Evolutionary conservation across 176 grass and related monocot genomes (phyloP).

Genomic region (Oropetium thomaeum): DNA sequence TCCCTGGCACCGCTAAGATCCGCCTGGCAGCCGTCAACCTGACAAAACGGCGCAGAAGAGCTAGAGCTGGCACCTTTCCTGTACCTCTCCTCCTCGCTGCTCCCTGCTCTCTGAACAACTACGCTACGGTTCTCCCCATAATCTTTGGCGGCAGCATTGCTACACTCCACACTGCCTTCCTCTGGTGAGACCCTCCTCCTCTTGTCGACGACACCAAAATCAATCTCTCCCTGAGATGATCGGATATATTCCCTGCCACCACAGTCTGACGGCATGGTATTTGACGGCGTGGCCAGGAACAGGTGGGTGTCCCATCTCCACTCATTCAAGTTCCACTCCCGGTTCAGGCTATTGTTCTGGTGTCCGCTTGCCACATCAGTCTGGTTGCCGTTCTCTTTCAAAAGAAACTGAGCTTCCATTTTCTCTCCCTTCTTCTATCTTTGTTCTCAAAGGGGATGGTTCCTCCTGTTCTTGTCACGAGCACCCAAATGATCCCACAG

Average conservation of each 20-base stretch:
- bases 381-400: constrained; percentile 2
- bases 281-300: constrained; percentile 43
- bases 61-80: constrained; percentile 33
- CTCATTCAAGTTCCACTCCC: constrained; percentile 57
- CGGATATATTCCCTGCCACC: constrained; percentile 31
- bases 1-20: constrained; percentile 55
- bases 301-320: constrained; percentile 53
- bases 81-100: constrained; percentile 31
- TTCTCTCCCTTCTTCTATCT: neutral
- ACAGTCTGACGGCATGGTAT: neutral
- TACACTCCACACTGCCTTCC: constrained; percentile 34
- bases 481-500: neutral
- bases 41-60: constrained; percentile 46
- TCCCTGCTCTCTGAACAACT: constrained; percentile 21
- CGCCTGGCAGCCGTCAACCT: constrained; percentile 61
- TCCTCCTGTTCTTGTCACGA: neutral
- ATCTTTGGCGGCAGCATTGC: neutral
- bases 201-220: constrained; percentile 49
- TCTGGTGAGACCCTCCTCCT: constrained; percentile 40
- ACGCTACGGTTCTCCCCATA: constrained; percentile 6
- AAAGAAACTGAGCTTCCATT: constrained; percentile 23
- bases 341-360: constrained; percentile 35
- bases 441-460: neutral
- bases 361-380: constrained; percentile 3
- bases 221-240: constrained; percentile 29